Evolutionary conservation across 1,284 basidiomycete species (phyloP), one percentile per base, ranked within the genome.

Genomic region (Ceratobasidium sp.): DNA sequence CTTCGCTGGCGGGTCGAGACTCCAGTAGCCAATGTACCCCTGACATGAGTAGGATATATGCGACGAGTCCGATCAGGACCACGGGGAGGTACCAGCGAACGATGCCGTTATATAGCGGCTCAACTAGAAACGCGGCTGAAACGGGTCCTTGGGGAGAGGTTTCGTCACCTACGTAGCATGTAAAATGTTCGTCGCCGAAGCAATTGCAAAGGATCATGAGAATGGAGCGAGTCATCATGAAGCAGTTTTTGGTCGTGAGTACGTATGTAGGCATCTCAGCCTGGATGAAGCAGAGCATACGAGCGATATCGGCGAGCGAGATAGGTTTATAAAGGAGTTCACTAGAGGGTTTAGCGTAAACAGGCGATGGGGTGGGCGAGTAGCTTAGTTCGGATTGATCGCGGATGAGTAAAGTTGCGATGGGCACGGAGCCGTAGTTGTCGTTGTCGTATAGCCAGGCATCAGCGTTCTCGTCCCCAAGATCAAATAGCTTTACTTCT

Each of bases 61-160:
- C 24, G 29, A 65, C n/a, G 48, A 65, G 63, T 11, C 33, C 63
- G 4, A 31, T 50, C n/a, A 65, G 19, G 9, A 65, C 63, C n/a
- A 65, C 63, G 2, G 63, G 63, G n/a, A 65, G 51, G 63, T 65
- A 65, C 63, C 63, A 65, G 63, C 63, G 63, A 29, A 65, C 63
- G 29, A 65, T 65, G 9, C 63, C 63, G 47, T 65, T 65, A 22
- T 65, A 65, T 8, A 65, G 63, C 1, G 63, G 63, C n/a, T 65
- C 63, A 48, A 65, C 48, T 33, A 65, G 63, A 7, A 51, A 51
- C 29, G 41, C 51, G 31, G 63, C 63, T 33, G 48, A 65, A 3
- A 65, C 48, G n/a, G 48, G 63, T 7, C 48, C 48, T 48, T 65
- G 29, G 11, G 47, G 29, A 31, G 48, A 65, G 36, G 47, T 31